Percentiles rank a stretch among this genome's conserved stretches.
These are phyloP conservation scores for Salix koriyanagi DNA, from an alignment of 345 rosid species.

Conservation along the genomic window DNA sequence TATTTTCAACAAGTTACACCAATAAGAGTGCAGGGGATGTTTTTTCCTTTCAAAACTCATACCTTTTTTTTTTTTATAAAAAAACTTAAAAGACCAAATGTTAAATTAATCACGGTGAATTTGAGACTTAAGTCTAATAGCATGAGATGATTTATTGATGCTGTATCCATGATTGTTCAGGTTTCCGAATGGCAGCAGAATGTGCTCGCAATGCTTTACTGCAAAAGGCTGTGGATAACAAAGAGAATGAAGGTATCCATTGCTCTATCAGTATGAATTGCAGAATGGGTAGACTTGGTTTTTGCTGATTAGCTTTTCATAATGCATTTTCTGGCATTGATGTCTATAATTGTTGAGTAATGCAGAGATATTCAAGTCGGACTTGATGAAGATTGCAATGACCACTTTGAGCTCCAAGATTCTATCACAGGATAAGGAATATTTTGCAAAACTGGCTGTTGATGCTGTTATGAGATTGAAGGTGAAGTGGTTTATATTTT, in stretches of 20 bases:
- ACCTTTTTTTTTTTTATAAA: too few relatives aligned
- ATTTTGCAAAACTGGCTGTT: slow-evolving; percentile 82
- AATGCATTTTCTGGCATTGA: too few relatives aligned
- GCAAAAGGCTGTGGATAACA: slow-evolving; percentile 69
- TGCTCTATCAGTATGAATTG: neutral
- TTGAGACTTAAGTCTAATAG: neutral
- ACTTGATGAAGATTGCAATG: slow-evolving; percentile 87
- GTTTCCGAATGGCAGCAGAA: slow-evolving; percentile 93
- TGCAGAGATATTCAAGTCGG: slow-evolving; percentile 82
- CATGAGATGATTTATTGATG: neutral
- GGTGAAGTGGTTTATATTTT: slow-evolving; percentile 29
- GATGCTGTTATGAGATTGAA: slow-evolving; percentile 94
- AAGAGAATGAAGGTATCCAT: slow-evolving; percentile 64
- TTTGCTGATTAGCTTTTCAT: too few relatives aligned
- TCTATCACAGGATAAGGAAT: slow-evolving; percentile 88
- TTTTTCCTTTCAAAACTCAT: too few relatives aligned
- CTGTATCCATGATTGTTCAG: slow-evolving; percentile 35
- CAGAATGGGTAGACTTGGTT: too few relatives aligned
- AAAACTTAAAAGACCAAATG: neutral
- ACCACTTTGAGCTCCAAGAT: slow-evolving; percentile 93
- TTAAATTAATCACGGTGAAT: neutral
- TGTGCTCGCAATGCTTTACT: slow-evolving; percentile 77
- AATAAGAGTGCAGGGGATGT: too few relatives aligned
- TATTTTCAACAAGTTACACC: too few relatives aligned
- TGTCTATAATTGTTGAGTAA: slow-evolving; percentile 9